phyloP scores from a whole-genome alignment of 495 filamentous ascomycete genomes.

The Endocarpon pusillum region DNA sequence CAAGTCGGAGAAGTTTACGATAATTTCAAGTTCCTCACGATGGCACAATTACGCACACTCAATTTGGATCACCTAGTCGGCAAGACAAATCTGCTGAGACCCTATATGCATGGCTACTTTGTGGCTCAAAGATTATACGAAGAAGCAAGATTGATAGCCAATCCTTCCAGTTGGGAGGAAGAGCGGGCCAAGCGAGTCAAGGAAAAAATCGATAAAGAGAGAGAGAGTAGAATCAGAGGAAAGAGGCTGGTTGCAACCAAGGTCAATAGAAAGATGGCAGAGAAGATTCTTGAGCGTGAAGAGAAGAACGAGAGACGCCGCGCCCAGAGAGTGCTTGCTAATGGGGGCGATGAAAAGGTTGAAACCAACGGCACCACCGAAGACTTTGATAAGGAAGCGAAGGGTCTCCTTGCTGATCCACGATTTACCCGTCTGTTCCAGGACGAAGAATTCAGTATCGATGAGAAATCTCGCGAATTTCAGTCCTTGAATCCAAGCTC shows the following conservation, averaged over 20 bases:
- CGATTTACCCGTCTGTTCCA: conserved; percentile 85
- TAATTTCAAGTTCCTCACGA: conserved; percentile 93
- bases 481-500: conserved; percentile 73
- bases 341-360: conserved; percentile 35
- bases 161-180: conserved; percentile 84
- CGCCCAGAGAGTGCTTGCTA: conserved; percentile 37
- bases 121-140: conserved; percentile 85
- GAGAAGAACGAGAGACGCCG: conserved; percentile 60
- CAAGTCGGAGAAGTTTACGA: conserved; percentile 68
- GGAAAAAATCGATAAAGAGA: conserved; percentile 85
- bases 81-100: conserved; percentile 66
- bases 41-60: conserved; percentile 60
- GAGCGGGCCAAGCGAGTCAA: conserved; percentile 72
- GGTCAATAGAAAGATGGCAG: conserved; percentile 69
- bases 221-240: conserved; percentile 78
- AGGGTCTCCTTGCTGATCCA: conserved; percentile 53
- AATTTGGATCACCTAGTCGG: conserved; percentile 78
- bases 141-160: conserved; percentile 77
- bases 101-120: conserved; percentile 99
- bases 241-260: conserved; percentile 85
- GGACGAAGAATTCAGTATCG: conserved; percentile 80
- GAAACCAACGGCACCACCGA: conserved; percentile 7
- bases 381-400: conserved; percentile 20
- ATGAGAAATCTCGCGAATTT: conserved; percentile 82
- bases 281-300: conserved; percentile 63